Base-by-base conservation (phyloP, 192 early-diverging fungal genomes). In the Endogone sp. region DNA sequence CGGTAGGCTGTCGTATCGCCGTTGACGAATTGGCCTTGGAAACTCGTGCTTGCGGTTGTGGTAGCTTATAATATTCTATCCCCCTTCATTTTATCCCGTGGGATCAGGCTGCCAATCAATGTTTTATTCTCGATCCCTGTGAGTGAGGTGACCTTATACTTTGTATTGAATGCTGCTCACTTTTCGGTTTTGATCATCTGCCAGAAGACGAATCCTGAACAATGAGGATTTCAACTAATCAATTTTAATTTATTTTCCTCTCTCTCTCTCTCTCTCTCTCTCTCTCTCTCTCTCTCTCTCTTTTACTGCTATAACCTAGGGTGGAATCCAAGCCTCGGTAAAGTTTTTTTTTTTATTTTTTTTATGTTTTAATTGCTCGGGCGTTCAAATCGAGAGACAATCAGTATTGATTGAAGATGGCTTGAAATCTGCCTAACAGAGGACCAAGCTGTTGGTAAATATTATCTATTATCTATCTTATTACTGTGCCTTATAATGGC, bases 121-220 rank as follows among this genome's bases (percentile, higher is more conserved):
- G 68, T 55, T 69, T 60, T 60, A 8, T 60, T 28, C 59, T 60
- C 27, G 59, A 60, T 60, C 59, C 59, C 6, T 60, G 59, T 60
- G 21, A 60, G 59, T 60, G 22, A 21, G 4, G 37, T 49, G 37
- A 49, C 37, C n/a, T n/a, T n/a, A n/a, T n/a, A n/a, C n/a, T n/a
- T n/a, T n/a, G n/a, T n/a, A n/a, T n/a, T n/a, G n/a, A n/a, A n/a
- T n/a, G n/a, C n/a, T n/a, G n/a, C n/a, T n/a, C n/a, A n/a, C n/a
- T n/a, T n/a, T n/a, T n/a, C n/a, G n/a, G n/a, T n/a, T n/a, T n/a
- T 92, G 29, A 68, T 92, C 29, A 77, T 90, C 76, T n/a, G n/a
- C n/a, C n/a, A n/a, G n/a, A n/a, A n/a, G n/a, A n/a, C n/a, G n/a
- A 85, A 90, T 57, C 74, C 89, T 62, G 91, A 89, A 90, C 55